These are phyloP conservation scores for Tulasnella sp. DNA, from an alignment of 768 basidiomycete species.

Conservation along the genomic window DNA sequence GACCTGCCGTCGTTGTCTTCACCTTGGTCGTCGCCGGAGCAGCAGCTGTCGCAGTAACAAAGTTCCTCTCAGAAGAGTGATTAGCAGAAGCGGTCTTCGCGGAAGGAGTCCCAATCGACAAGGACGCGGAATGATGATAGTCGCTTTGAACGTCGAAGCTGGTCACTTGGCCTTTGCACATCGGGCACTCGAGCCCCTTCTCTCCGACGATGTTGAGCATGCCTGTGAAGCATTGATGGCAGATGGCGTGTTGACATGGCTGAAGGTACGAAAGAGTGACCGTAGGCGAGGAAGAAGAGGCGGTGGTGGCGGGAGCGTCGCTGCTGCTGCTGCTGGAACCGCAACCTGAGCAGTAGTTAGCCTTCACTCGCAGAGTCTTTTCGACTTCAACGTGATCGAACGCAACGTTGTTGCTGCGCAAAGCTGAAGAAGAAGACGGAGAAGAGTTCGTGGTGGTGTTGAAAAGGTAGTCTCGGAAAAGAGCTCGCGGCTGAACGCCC, in stretches of 20 bases:
- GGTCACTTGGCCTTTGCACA: slow-evolving; percentile 64
- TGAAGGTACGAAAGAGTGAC: slow-evolving; percentile 44
- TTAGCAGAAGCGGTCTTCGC: background rate
- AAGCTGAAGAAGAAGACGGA: background rate
- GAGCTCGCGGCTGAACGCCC: background rate
- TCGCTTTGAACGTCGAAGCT: slow-evolving; percentile 45
- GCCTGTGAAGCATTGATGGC: slow-evolving; percentile 77
- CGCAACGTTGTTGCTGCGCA: too few species aligned
- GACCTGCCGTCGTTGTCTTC: background rate
- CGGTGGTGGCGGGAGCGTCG: too few species aligned
- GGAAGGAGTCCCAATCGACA: too few species aligned
- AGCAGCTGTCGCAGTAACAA: background rate
- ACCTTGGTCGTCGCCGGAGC: background rate
- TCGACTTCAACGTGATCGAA: background rate
- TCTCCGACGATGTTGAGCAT: slow-evolving; percentile 86
- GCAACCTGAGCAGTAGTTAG: slow-evolving; percentile 59
- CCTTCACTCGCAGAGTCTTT: background rate
- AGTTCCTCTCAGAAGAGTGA: background rate
- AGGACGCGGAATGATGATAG: background rate
- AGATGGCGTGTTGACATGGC: slow-evolving; percentile 72
- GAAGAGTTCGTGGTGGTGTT: background rate
- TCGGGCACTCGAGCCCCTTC: slow-evolving; percentile 80
- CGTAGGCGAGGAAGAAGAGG: background rate
- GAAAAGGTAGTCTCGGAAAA: background rate
- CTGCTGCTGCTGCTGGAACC: slow-evolving; percentile 37